Evolutionary conservation across 1,139 yeast species (phyloP).

Genomic region (Protomyces macrosporus): DNA sequence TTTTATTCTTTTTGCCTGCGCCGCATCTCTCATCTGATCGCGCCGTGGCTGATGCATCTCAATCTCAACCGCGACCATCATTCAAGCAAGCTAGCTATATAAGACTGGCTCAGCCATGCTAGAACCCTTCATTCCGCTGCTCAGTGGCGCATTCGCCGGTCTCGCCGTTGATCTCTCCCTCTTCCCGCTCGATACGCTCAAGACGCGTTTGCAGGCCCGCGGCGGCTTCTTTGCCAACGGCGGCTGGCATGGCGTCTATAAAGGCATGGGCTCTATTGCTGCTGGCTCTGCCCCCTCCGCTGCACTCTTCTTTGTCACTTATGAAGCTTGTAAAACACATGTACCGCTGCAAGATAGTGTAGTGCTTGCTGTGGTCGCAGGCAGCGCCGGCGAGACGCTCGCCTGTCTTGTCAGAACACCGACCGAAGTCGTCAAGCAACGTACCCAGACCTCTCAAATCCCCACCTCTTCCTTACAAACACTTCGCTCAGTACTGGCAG

Average conservation of each 20-base stretch:
- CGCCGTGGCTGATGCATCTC: not conserved
- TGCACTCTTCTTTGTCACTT: constrained; percentile 79
- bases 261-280: constrained; percentile 88
- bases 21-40: not conserved
- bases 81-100: not conserved
- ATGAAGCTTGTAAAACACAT: constrained; percentile 50
- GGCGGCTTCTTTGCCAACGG: constrained; percentile 93
- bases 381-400: constrained; percentile 83
- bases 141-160: constrained; percentile 84
- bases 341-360: not conserved
- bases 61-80: not conserved
- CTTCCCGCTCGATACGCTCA: constrained; percentile 92
- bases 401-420: constrained; percentile 95
- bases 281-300: constrained; percentile 91
- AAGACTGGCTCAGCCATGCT: not conserved
- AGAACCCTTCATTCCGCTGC: constrained; percentile 7
- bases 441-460: constrained; percentile 69
- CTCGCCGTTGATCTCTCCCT: constrained; percentile 90
- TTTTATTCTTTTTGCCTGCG: not conserved
- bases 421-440: constrained; percentile 90
- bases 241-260: constrained; percentile 83
- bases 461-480: constrained; percentile 61
- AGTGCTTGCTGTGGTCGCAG: constrained; percentile 44
- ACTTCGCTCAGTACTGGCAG: constrained; percentile 54
- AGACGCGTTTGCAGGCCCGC: constrained; percentile 88